Percentiles rank a stretch among this genome's conserved stretches.
phyloP scores from a whole-genome alignment of 2,329 filamentous ascomycete species.

The Elsinoe fawcettii region DNA sequence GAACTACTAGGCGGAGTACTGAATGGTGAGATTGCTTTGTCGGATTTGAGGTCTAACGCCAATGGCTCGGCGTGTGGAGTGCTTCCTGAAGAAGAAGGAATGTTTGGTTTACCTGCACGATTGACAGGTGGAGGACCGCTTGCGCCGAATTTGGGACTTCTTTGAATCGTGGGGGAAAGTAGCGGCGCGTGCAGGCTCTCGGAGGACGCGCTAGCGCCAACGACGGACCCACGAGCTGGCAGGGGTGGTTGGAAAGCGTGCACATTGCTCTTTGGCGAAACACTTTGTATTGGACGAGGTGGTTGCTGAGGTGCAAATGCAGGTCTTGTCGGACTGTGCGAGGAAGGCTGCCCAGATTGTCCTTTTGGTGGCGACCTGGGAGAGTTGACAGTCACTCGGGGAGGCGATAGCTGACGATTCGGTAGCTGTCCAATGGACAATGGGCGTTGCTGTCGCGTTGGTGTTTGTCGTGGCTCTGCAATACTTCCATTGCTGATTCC shows the following conservation, averaged over 20 bases:
- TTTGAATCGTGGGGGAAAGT: slow-evolving; percentile 5
- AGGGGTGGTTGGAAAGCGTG: background rate
- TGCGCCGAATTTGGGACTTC: slow-evolving; percentile 18
- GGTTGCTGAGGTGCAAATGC: background rate
- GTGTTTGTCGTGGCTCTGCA: slow-evolving; percentile 25
- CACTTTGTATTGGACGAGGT: background rate
- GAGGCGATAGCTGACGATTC: slow-evolving; percentile 47
- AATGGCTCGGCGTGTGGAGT: slow-evolving; percentile 17
- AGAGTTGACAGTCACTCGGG: slow-evolving; percentile 61
- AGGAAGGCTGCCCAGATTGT: background rate
- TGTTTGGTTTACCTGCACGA: slow-evolving; percentile 68
- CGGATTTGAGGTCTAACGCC: slow-evolving; percentile 24
- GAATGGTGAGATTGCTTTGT: slow-evolving; percentile 58
- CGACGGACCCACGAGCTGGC: background rate
- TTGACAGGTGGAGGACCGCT: slow-evolving; percentile 67
- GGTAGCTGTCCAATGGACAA: slow-evolving; percentile 40
- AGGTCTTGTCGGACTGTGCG: slow-evolving; percentile 15
- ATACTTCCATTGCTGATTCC: background rate
- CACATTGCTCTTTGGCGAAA: slow-evolving; percentile 1
- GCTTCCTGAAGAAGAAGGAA: slow-evolving; percentile 32
- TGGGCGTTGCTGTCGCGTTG: slow-evolving; percentile 34
- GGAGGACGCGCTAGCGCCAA: background rate
- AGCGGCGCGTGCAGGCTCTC: slow-evolving; percentile 5
- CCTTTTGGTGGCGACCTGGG: slow-evolving; percentile 59
- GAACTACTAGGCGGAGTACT: slow-evolving; percentile 74